Conservation (phyloP, 2,329 filamentous ascomycete species). For the Aciculosporium take region DNA sequence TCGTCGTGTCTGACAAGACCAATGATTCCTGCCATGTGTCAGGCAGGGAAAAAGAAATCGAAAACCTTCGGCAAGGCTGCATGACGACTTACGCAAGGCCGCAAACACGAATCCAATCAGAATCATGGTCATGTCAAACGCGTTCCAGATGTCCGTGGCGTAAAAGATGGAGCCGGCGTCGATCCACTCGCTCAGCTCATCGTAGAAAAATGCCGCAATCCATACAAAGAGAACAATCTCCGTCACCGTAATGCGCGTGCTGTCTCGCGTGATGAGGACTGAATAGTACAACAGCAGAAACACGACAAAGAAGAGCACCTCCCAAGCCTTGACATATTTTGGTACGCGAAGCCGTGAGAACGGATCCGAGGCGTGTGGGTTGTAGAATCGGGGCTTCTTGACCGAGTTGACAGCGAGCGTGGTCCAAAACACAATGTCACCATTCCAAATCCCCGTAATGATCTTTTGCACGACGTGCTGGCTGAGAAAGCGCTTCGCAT, state of each 20-base stretch:
- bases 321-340: conserved; percentile 71
- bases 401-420: conserved; percentile 55
- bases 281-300: conserved; percentile 74
- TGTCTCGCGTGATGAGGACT: conserved; percentile 64
- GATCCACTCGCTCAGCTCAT: conserved; percentile 70
- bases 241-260: conserved; percentile 47
- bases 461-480: conserved; percentile 72
- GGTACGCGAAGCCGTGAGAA: conserved; percentile 67
- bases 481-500: conserved; percentile 73
- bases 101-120: conserved; percentile 58
- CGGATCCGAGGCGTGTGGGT: conserved; percentile 49
- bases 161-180: conserved; percentile 84
- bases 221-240: conserved; percentile 71
- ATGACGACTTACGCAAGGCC: conserved; percentile 44
- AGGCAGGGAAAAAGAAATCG: not conserved
- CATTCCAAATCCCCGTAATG: conserved; percentile 72
- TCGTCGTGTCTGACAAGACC: conserved; percentile 35
- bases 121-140: conserved; percentile 63
- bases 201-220: conserved; percentile 77
- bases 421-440: conserved; percentile 80
- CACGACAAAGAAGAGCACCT: conserved; percentile 64
- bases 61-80: not conserved
- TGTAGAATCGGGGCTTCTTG: conserved; percentile 68
- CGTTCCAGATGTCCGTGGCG: conserved; percentile 67
- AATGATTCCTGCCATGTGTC: conserved; percentile 16